These are phyloP conservation scores for Trametes punicea DNA, from an alignment of 768 basidiomycete genomes.

Conservation along the genomic window DNA sequence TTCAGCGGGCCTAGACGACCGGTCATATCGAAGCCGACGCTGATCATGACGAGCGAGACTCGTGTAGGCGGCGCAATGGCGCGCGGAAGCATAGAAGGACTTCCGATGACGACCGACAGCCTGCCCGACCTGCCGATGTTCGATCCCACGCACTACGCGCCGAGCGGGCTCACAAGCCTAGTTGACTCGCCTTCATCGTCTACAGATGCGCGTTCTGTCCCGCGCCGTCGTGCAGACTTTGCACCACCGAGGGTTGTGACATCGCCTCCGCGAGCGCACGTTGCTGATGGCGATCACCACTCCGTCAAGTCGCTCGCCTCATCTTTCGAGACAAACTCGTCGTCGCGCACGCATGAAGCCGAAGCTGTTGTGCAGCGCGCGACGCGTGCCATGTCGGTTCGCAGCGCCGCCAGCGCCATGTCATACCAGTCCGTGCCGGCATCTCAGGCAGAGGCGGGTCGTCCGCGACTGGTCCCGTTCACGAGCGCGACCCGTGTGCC, in stretches of 20 bases:
- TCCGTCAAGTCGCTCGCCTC: constrained; percentile 10
- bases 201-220: constrained; percentile 62
- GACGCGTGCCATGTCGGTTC: constrained; percentile 51
- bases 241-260: constrained; percentile 51
- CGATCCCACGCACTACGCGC: constrained; percentile 32
- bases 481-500: constrained; percentile 66
- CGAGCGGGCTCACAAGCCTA: constrained; percentile 43
- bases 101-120: constrained; percentile 12
- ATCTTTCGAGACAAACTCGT: constrained; percentile 33
- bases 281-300: constrained; percentile 30
- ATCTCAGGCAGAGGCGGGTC: constrained; percentile 16
- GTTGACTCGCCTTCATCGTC: constrained; percentile 61
- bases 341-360: constrained; percentile 35
- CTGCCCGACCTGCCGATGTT: constrained; percentile 1
- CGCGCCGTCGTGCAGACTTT: constrained; percentile 66
- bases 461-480: constrained; percentile 69
- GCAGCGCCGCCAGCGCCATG: constrained; percentile 43
- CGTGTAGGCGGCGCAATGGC: constrained; percentile 3
- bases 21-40: constrained; percentile 58
- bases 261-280: constrained; percentile 33
- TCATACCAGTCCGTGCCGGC: constrained; percentile 28
- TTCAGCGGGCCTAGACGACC: constrained; percentile 31
- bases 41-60: constrained; percentile 28
- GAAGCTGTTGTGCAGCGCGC: constrained; percentile 48
- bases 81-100: constrained; percentile 11